phyloP scores from a whole-genome alignment of 306 rosid genomes.

The Vigna mungo region DNA sequence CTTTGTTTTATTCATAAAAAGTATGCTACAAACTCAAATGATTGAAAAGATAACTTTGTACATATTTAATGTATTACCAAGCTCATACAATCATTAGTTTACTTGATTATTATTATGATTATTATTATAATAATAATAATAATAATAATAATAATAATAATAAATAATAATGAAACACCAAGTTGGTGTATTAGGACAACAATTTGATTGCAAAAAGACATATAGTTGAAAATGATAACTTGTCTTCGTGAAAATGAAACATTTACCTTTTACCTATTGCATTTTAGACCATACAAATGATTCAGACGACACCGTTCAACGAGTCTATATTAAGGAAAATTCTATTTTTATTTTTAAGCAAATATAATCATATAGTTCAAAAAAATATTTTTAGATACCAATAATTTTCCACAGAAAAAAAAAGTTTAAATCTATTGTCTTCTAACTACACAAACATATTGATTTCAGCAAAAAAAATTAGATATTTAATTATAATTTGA shows the following conservation, averaged over 20 bases:
- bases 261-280: not conserved
- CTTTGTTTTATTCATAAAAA: not conserved
- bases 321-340: no score
- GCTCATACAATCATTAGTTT: slow-evolving; percentile 9
- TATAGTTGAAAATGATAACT: slow-evolving; percentile 43
- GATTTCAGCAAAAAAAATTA: no score
- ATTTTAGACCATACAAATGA: not conserved
- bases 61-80: not conserved
- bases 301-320: no score
- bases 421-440: no score
- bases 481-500: no score
- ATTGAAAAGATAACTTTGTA: slow-evolving; percentile 24
- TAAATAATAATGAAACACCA: not conserved
- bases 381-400: no score
- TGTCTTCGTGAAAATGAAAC: slow-evolving; percentile 33
- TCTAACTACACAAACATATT: no score
- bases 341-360: no score
- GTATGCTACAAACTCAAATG: slow-evolving; percentile 21
- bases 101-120: not conserved
- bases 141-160: not conserved
- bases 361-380: no score
- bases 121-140: no score
- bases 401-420: no score
- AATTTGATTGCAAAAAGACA: slow-evolving; percentile 42
- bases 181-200: slow-evolving; percentile 22